Conservation (phyloP, 139 green algal species). For the Zygnema cylindricum region DNA sequence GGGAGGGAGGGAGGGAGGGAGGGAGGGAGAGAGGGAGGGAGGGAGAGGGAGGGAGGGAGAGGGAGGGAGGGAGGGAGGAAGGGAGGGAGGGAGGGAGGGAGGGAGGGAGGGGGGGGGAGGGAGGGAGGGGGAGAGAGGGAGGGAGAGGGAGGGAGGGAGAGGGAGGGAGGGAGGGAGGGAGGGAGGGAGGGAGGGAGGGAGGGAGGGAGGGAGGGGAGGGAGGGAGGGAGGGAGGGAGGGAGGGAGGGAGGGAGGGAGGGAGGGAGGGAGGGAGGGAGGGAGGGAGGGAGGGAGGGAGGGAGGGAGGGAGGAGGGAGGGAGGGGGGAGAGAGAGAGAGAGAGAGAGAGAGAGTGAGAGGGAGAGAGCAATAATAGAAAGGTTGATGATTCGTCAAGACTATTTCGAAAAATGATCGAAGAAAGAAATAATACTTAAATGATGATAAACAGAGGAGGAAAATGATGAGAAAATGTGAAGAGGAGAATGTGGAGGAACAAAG, state of each 20-base stretch:
- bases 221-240: not conserved
- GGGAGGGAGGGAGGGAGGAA: not conserved
- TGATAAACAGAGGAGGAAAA: too few relatives aligned
- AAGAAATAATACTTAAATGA: too few relatives aligned
- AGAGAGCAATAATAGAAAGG: not conserved
- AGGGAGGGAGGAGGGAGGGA: not conserved
- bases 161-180: not conserved
- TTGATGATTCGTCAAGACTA: not conserved
- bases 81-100: not conserved
- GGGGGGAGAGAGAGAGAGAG: not conserved
- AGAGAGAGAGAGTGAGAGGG: not conserved
- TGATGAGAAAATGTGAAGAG: too few relatives aligned
- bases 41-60: not conserved
- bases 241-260: not conserved
- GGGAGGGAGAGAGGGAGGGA: not conserved
- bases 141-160: not conserved
- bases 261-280: not conserved
- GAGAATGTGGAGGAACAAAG: too few relatives aligned
- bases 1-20: not conserved
- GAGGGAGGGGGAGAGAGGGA: not conserved
- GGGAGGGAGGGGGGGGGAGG: constrained; percentile 44
- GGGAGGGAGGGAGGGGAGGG: not conserved
- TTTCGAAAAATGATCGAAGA: too few relatives aligned
- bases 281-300: not conserved
- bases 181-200: not conserved